Evolutionary conservation across 768 basidiomycete species (phyloP).

Genomic region (Mycena polygramma): DNA sequence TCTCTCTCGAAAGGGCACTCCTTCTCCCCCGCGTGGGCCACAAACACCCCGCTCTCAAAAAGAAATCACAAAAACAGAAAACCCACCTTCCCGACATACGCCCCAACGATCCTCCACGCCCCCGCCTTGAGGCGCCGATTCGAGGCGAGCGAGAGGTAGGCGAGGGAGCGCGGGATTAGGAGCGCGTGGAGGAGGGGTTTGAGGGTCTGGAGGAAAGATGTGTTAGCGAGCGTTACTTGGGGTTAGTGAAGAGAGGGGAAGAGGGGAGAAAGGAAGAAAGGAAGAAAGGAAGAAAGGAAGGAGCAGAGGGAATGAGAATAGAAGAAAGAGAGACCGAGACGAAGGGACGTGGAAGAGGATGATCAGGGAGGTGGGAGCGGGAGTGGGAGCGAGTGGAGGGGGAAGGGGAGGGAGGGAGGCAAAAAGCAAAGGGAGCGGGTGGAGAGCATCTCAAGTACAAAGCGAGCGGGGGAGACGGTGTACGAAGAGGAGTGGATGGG

Average conservation of each 20-base stretch:
- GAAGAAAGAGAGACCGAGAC: too few relatives aligned
- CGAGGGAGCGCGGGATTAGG: conserved; percentile 84
- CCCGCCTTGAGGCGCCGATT: conserved; percentile 84
- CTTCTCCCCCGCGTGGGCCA: too few relatives aligned
- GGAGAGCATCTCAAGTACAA: too few relatives aligned
- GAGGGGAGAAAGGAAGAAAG: neutral
- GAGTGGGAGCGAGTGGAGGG: too few relatives aligned
- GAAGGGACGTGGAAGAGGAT: too few relatives aligned
- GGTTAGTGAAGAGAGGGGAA: neutral
- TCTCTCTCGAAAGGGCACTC: too few relatives aligned
- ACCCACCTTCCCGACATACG: conserved; percentile 68
- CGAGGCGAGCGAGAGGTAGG: conserved; percentile 87
- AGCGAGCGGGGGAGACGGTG: too few relatives aligned
- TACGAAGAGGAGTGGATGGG: neutral
- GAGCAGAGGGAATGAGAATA: neutral
- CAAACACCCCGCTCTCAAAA: too few relatives aligned
- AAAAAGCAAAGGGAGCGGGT: too few relatives aligned
- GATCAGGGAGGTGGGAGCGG: too few relatives aligned
- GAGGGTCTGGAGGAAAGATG: conserved; percentile 65
- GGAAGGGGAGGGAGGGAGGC: too few relatives aligned
- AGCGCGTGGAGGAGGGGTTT: conserved; percentile 94
- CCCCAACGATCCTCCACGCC: conserved; percentile 85
- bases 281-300: neutral
- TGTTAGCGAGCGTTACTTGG: neutral
- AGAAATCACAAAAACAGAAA: too few relatives aligned